Percentiles rank a stretch among this genome's conserved stretches.
phyloP scores from a whole-genome alignment of 2,329 filamentous ascomycete genomes.

The Acrodontium crateriforme region DNA sequence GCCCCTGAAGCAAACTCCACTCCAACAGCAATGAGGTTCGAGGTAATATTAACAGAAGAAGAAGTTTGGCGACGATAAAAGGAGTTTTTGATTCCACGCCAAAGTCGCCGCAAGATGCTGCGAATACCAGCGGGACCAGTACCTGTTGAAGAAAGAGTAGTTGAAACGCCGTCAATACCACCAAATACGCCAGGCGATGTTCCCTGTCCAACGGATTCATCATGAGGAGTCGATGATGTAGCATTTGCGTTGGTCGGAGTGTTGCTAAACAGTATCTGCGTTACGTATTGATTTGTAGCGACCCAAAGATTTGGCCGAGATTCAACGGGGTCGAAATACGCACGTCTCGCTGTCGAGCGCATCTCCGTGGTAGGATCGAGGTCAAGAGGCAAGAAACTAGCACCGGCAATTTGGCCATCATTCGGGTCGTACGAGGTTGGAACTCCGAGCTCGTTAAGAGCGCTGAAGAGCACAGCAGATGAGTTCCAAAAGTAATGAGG shows the following conservation, averaged over 20 bases:
- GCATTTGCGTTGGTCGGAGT: conserved; percentile 7
- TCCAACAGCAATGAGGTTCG: conserved; percentile 6
- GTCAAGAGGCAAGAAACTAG: conserved; percentile 24
- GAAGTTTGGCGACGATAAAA: too few species aligned
- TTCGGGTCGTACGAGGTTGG: conserved; percentile 25
- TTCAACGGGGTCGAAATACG: conserved; percentile 25
- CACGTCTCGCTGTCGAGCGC: conserved; percentile 27
- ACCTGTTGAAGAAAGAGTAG: conserved; percentile 5
- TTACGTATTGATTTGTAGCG: conserved; percentile 23
- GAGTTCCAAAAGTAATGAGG: conserved; percentile 26
- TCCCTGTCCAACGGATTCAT: conserved; percentile 8
- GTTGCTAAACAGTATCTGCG: conserved; percentile 20
- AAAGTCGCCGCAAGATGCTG: neutral
- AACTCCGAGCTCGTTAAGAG: conserved; percentile 25
- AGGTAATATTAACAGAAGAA: too few species aligned
- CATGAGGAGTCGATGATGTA: conserved; percentile 3
- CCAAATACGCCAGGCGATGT: conserved; percentile 5
- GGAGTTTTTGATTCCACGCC: neutral
- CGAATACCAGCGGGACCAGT: neutral
- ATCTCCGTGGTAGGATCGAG: conserved; percentile 24
- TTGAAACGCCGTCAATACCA: conserved; percentile 10
- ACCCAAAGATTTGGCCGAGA: conserved; percentile 24
- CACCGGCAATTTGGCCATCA: conserved; percentile 23
- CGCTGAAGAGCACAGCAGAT: conserved; percentile 23
- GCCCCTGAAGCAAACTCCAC: conserved; percentile 14